Evolutionary conservation across 257 asterid species (phyloP), one percentile per base, ranked within the genome.

Genomic region (Solanum peruvianum): DNA sequence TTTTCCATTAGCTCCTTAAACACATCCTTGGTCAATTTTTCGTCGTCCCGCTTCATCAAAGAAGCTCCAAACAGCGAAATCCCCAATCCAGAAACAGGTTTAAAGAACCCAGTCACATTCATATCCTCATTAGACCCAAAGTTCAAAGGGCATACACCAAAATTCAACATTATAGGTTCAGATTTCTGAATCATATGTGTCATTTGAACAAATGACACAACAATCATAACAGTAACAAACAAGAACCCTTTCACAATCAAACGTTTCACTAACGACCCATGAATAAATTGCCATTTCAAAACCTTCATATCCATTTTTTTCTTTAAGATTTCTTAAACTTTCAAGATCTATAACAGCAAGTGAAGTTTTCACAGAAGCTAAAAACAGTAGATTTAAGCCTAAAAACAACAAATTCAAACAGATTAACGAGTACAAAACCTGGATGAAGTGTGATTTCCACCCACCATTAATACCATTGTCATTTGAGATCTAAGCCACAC

Each of bases 371-470:
- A 77, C 29, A 85, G 87, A n/a, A 88, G 89, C 84, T 82, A 62
- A 62, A 87, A 78, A 75, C 45, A 13, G 73, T 87, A 87, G 58
- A 84, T 86, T 72, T 71, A 86, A 91, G 89, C 87, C 89, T 88
- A 90, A 47, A 60, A 64, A 56, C 31, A 23, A 60, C 44, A 16
- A 84, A 52, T 42, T 69, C 81, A 12, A 86, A 76, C 25, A 82
- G 82, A 80, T 90, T 95, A 96, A 92, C 99, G 99, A 90, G 99
- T 91, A 87, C 98, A 95, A 91, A 96, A 96, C 95, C 99, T 96
- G 97, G 97, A 96, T 2, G 99, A 94, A 86, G 99, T 96, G 96
- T 96, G 98, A 86, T 96, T 96, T 85, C 98, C 99, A 95, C 99
- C 99, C 98, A 96, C 94, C 88, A 96, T 91, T 92, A 96, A 94